Evolutionary conservation across 352 stramenopile genomes (phyloP).

Genomic region (Phytophthora crassamura): DNA sequence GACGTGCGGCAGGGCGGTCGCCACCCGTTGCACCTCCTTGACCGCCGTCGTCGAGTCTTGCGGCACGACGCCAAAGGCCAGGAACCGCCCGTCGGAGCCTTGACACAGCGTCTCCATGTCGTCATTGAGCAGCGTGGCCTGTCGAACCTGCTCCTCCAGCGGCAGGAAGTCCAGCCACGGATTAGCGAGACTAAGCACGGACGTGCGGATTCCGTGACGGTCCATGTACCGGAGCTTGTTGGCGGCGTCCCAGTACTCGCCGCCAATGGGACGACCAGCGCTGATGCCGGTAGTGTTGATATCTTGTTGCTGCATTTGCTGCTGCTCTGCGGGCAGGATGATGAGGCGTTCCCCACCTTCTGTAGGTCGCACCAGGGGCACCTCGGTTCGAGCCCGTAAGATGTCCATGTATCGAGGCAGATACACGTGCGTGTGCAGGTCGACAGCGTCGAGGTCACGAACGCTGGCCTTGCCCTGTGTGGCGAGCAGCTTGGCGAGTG

Average conservation of each 20-base stretch:
- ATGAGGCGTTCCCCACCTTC: constrained; percentile 51
- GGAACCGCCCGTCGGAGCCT: constrained; percentile 48
- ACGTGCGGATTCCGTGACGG: constrained; percentile 59
- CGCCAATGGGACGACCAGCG: constrained; percentile 57
- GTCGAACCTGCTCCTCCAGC: constrained; percentile 43
- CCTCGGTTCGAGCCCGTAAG: constrained; percentile 46
- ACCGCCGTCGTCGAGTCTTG: constrained; percentile 45
- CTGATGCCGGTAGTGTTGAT: constrained; percentile 40
- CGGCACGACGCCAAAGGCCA: constrained; percentile 62
- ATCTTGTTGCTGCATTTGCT: constrained; percentile 40
- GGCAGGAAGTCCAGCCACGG: constrained; percentile 76
- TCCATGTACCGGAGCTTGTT: constrained; percentile 78
- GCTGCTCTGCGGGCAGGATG: constrained; percentile 63
- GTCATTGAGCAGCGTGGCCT: constrained; percentile 60
- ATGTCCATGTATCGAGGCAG: constrained; percentile 72
- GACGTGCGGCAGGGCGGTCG: constrained; percentile 39
- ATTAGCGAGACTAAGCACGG: constrained; percentile 69
- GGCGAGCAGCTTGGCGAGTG: constrained; percentile 35
- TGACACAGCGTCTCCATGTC: constrained; percentile 60
- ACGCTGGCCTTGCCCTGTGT: constrained; percentile 48
- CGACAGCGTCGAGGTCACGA: constrained; percentile 47
- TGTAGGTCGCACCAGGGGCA: constrained; percentile 53
- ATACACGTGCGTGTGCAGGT: constrained; percentile 77
- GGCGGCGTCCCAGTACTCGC: constrained; percentile 61
- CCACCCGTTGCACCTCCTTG: constrained; percentile 47